Evolutionary conservation across 2,329 filamentous ascomycete genomes (phyloP).

Genomic region (Geosmithia morbida): DNA sequence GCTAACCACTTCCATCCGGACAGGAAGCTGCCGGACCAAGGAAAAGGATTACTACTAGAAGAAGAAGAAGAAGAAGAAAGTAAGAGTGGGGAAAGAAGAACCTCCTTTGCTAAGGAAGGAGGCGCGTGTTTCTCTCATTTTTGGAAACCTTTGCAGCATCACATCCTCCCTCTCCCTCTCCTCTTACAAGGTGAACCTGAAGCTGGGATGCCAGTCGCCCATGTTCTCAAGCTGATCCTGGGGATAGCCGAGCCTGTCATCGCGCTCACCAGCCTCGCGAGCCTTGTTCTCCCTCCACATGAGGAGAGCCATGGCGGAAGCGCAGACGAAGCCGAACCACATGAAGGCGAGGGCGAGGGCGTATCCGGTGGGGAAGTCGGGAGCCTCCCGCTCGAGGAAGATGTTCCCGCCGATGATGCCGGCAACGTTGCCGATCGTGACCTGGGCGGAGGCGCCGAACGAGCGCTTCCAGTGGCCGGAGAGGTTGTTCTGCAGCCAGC

Average conservation of each 20-base stretch:
- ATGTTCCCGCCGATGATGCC: slow-evolving; percentile 37
- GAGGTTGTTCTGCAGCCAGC: slow-evolving; percentile 42
- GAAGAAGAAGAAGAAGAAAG: too few species aligned
- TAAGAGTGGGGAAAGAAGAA: too few species aligned
- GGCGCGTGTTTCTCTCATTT: too few species aligned
- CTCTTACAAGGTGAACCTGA: slow-evolving; percentile 15
- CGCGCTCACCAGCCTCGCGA: slow-evolving; percentile 14
- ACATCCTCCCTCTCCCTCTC: background rate
- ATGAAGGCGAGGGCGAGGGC: slow-evolving; percentile 28
- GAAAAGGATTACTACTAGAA: too few species aligned
- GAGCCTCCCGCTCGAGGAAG: slow-evolving; percentile 30
- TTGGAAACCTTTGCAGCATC: too few species aligned
- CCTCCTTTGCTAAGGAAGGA: too few species aligned
- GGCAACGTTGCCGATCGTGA: slow-evolving; percentile 31
- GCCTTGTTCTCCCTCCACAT: slow-evolving; percentile 19
- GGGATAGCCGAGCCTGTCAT: slow-evolving; percentile 11
- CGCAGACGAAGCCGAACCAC: slow-evolving; percentile 25
- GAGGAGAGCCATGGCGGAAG: slow-evolving; percentile 11
- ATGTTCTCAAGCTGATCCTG: slow-evolving; percentile 16
- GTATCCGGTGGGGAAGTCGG: slow-evolving; percentile 34
- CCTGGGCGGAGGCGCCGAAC: slow-evolving; percentile 34
- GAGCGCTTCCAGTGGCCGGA: slow-evolving; percentile 42
- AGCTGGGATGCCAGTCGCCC: slow-evolving; percentile 21
- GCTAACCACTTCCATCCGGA: too few species aligned
- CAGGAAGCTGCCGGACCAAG: too few species aligned